Evolutionary conservation across 495 filamentous ascomycete genomes (phyloP), one percentile per base, ranked within the genome.

Genomic region (Penicillium paradoxum): DNA sequence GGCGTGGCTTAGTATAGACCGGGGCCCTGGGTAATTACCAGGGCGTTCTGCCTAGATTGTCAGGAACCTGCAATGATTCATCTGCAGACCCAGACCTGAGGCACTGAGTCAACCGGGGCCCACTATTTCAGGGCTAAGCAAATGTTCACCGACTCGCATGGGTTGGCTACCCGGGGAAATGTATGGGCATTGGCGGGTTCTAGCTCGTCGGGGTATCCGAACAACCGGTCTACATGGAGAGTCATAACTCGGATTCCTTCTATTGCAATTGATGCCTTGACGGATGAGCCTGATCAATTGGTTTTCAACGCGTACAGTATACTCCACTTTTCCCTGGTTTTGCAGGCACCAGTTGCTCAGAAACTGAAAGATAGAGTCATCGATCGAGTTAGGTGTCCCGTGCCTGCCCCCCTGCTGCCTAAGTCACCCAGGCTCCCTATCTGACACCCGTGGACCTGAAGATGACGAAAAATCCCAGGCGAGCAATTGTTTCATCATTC

Each of bases 371-470:
- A 15, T 41, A 34, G 58, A 61, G 58, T 61, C 58, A 61, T 54
- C 46, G 40, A 27, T 27, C 43, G 24, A 29, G 43, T 59, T 48
- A 56, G 18, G 29, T 57, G 53, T 19, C 22, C 36, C 32, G 40
- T 8, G 24, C 22, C 42, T 48, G n/a, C n/a, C n/a, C n/a, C 49
- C 58, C 45, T 19, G 14, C 51, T 65, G 62, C 62, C 58, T 62
- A 57, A 55, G 60, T 59, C 56, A 59, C 51, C 47, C 24, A 51
- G 22, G 37, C 33, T 5, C 19, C 30, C 17, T 40, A 10, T 32
- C 33, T 45, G 27, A 45, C 42, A 27, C 30, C 25, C 24, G 30
- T 32, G 10, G 6, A 32, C 9, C 4, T 32, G n/a, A 45, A 21
- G 8, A 34, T 47, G 21, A 39, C 13, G 18, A 15, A 9, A 21